A percentile compares a stretch with the other conserved stretches of the same genome.
Evolutionary conservation across 139 green algal species (phyloP).

Genomic region (Chlorella sp.): DNA sequence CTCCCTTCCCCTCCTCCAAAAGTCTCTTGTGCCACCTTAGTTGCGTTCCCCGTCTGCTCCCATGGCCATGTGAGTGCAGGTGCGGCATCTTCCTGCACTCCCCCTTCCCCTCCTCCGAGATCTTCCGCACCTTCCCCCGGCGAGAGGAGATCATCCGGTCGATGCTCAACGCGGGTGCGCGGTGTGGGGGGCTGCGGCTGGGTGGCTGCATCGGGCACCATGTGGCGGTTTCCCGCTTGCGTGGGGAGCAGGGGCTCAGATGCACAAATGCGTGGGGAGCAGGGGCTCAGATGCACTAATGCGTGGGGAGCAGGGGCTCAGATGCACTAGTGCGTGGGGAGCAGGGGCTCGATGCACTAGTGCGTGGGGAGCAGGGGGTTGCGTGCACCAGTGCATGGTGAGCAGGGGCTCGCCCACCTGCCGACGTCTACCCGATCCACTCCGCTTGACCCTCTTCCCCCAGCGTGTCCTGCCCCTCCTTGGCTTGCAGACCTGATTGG

Average conservation of each 20-base stretch:
- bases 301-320: background rate
- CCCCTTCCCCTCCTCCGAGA: constrained; percentile 96
- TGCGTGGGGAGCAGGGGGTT: too few relatives aligned
- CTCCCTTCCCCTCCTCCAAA: too few relatives aligned
- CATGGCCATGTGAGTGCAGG: constrained; percentile 14
- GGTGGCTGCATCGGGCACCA: constrained; percentile 48
- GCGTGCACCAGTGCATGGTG: too few relatives aligned
- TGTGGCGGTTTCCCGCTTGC: background rate
- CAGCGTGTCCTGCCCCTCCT: background rate
- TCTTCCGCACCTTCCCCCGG: constrained; percentile 96
- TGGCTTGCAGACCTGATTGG: constrained; percentile 55
- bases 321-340: background rate
- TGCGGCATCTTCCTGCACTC: constrained; percentile 97
- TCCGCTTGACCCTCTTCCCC: background rate
- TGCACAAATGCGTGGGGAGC: background rate
- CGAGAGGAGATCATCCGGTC: constrained; percentile 93
- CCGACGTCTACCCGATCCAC: background rate
- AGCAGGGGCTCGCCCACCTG: too few relatives aligned
- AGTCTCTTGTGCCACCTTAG: too few relatives aligned
- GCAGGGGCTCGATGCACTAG: background rate
- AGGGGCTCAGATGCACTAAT: background rate
- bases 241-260: background rate
- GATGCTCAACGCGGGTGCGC: constrained; percentile 91
- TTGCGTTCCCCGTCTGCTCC: background rate
- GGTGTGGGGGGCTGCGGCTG: too few relatives aligned